These are phyloP conservation scores for Geosiphon pyriformis DNA, from an alignment of 192 early-diverging fungal species.

Conservation along the genomic window DNA sequence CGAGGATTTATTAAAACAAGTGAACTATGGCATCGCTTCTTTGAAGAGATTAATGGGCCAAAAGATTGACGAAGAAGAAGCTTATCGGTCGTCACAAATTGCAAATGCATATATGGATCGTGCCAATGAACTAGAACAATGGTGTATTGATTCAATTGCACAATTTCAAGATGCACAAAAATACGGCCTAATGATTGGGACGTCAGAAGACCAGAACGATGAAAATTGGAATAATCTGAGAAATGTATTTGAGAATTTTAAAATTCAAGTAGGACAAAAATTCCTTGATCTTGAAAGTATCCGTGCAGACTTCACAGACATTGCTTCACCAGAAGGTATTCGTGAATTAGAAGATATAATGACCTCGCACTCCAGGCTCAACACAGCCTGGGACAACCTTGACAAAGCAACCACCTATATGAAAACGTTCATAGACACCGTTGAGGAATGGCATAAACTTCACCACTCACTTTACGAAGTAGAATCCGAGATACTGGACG, in stretches of 20 bases:
- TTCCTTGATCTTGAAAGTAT: slow-evolving; percentile 16
- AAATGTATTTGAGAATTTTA: slow-evolving; percentile 11
- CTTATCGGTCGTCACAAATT: slow-evolving; percentile 17
- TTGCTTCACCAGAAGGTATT: slow-evolving; percentile 10
- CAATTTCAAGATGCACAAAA: neutral
- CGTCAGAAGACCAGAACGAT: slow-evolving; percentile 2
- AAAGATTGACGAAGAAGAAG: slow-evolving; percentile 21
- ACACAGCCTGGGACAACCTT: slow-evolving; percentile 13
- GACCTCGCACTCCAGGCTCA: neutral
- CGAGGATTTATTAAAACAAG: neutral
- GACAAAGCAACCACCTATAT: neutral
- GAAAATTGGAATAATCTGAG: slow-evolving; percentile 7
- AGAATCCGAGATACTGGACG: slow-evolving; percentile 15
- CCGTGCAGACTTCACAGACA: slow-evolving; percentile 2
- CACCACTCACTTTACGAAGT: slow-evolving; percentile 13
- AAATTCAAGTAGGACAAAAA: slow-evolving; percentile 5
- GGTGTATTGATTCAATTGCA: slow-evolving; percentile 5
- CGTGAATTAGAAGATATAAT: slow-evolving; percentile 22
- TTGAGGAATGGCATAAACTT: slow-evolving; percentile 8
- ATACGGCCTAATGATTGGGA: slow-evolving; percentile 16
- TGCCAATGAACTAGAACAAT: slow-evolving; percentile 17
- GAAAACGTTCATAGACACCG: slow-evolving; percentile 7
- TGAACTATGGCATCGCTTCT: neutral
- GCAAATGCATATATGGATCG: slow-evolving; percentile 2
- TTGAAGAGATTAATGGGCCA: slow-evolving; percentile 12